Evolutionary conservation across 345 rosid genomes (phyloP).

Genomic region (Eucalyptus cladocalyx): DNA sequence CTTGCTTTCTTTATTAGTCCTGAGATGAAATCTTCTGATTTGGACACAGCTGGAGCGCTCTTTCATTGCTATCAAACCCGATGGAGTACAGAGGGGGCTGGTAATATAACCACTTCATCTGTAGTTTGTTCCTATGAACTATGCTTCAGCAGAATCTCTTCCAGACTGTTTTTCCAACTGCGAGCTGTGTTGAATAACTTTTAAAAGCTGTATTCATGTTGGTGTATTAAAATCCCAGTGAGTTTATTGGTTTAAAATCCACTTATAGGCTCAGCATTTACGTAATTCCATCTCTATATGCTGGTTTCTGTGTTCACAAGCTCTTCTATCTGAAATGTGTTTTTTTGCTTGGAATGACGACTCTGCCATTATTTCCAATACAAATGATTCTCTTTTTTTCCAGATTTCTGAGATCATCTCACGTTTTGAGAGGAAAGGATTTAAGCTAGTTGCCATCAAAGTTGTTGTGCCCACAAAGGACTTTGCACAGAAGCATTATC

Average conservation of each 20-base stretch:
- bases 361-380: neutral
- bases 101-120: constrained; percentile 23
- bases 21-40: neutral
- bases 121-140: neutral
- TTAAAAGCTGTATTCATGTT: neutral
- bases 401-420: constrained; percentile 87
- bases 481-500: constrained; percentile 85
- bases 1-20: neutral
- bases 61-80: constrained; percentile 98
- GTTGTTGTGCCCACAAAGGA: constrained; percentile 70
- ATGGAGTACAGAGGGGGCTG: constrained; percentile 96
- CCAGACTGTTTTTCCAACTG: neutral
- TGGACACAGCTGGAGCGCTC: constrained; percentile 68
- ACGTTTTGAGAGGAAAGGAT: constrained; percentile 95
- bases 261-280: neutral
- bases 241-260: neutral
- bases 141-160: neutral
- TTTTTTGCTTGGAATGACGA: neutral
- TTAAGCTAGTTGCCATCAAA: constrained; percentile 92
- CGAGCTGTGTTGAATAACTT: neutral
- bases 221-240: neutral
- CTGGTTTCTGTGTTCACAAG: neutral
- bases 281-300: neutral
- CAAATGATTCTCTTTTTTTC: neutral
- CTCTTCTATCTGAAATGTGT: neutral